Base-by-base conservation (phyloP, 129 eudicot genomes). In the Scalesia atractyloides region DNA sequence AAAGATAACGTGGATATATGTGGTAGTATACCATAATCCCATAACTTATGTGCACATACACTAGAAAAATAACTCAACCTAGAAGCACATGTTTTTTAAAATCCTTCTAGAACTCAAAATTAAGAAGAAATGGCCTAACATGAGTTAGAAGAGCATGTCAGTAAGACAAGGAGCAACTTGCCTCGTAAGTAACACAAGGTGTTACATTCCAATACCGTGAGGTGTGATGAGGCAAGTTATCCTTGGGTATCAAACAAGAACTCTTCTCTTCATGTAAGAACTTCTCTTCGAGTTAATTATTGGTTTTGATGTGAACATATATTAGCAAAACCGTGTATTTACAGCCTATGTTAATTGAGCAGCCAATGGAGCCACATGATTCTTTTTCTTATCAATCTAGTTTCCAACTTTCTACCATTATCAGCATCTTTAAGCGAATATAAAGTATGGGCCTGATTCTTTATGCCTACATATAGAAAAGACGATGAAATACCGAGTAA, bases 171-270 rank as follows among this genome's bases (percentile, higher is more conserved):
- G 72, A 50, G 44, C 13, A 57, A 67, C 59, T 41, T 15, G 58
- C 59, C 59, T 6, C 19, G n/a, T 33, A 39, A 30, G 14, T 39
- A 39, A 30, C 30, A 60, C 43, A 60, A 60, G 66, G 44, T 30
- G 8, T 60, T 33, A 7, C 43, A 14, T 60, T 60, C 44, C 44
- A 15, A 60, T 1, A 30, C 43, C 44, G 15, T 14, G 20, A 26
- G 36, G 10, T 30, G 43, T 52, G 10, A 60, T 2, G 9, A 64
- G 76, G 76, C 81, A 77, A 77, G 72, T 64, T 66, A 77, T 77
- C 81, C 81, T 70, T 77, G 81, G 76, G 72, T 77, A 77, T 66
- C 68, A 77, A 70, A 77, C 71, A 58, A 37, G 48, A 66, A 36
- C 26, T 63, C 24, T 36, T 36, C 46, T 75, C 47, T 66, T 75